A percentile compares a stretch with the other conserved stretches of the same genome.
phyloP scores from a whole-genome alignment of 2,329 filamentous ascomycete species.

The Pseudogymnoascus sp. region DNA sequence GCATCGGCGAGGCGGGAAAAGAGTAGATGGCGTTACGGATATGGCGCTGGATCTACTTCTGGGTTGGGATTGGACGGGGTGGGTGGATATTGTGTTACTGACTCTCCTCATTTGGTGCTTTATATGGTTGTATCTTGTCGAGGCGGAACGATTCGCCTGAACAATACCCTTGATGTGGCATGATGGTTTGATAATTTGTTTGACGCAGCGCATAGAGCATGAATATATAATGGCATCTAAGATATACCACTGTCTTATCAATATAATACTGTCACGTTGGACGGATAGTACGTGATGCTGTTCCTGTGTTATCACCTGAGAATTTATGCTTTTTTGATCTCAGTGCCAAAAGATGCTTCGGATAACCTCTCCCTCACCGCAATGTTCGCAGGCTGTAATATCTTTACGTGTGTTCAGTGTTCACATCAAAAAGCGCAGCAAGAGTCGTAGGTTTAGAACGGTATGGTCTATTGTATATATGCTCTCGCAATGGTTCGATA shows the following conservation, averaged over 20 bases:
- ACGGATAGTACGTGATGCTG: neutral
- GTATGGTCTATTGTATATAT: constrained; percentile 8
- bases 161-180: constrained; percentile 6
- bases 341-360: neutral
- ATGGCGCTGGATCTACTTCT: constrained; percentile 5
- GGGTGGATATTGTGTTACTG: constrained; percentile 8
- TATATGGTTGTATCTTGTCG: constrained; percentile 8
- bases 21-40: constrained; percentile 9
- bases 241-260: neutral
- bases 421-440: neutral
- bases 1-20: constrained; percentile 4
- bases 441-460: neutral
- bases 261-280: neutral
- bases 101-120: constrained; percentile 7
- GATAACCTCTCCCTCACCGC: neutral
- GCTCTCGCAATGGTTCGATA: neutral
- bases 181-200: constrained; percentile 7
- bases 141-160: neutral
- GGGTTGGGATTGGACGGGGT: neutral
- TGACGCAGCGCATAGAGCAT: neutral
- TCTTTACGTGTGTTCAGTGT: neutral
- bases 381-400: neutral
- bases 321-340: neutral
- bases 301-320: neutral
- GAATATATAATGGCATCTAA: constrained; percentile 7